Evolutionary conservation across 2,329 filamentous ascomycete genomes (phyloP).

Genomic region (Calonectria montana): DNA sequence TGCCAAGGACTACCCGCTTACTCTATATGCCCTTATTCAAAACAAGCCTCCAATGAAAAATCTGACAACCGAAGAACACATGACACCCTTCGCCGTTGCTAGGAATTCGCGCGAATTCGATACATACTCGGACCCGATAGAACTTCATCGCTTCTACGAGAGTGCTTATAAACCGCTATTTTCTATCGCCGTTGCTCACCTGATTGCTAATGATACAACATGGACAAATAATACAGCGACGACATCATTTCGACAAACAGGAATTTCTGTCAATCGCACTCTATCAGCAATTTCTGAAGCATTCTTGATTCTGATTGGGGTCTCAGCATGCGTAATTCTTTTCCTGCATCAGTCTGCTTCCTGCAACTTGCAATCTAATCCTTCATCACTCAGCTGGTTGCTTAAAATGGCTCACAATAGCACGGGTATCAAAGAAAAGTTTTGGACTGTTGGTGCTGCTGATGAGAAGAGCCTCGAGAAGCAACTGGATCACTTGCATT

Average conservation of each 20-base stretch:
- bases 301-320: neutral
- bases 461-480: neutral
- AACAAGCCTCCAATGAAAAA: neutral
- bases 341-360: neutral
- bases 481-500: neutral
- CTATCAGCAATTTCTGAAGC: neutral
- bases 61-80: neutral
- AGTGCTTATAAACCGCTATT: neutral
- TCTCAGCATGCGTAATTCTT: neutral
- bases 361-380: neutral
- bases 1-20: neutral
- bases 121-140: neutral
- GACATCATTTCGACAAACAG: neutral
- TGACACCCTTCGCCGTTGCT: neutral
- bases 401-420: slow-evolving; percentile 10
- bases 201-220: neutral
- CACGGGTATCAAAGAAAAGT: neutral
- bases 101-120: neutral
- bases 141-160: neutral
- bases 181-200: neutral
- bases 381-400: neutral
- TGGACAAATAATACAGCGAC: neutral
- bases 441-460: neutral
- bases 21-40: neutral
- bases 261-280: slow-evolving; percentile 1